phyloP scores from a whole-genome alignment of 495 filamentous ascomycete species.

The Parathielavia hyrcaniae region DNA sequence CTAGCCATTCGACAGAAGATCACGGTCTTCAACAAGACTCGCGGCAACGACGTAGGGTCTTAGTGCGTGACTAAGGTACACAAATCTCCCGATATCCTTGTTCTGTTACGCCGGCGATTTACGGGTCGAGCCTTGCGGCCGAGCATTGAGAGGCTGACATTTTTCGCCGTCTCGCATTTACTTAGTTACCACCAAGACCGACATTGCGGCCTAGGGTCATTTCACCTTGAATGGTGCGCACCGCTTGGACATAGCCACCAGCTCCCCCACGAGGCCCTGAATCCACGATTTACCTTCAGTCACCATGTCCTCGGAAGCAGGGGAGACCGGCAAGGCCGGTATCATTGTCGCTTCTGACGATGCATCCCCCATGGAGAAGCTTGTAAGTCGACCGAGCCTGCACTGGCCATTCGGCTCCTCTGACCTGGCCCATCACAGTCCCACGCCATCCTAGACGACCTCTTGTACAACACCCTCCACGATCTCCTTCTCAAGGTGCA shows the following conservation, averaged over 20 bases:
- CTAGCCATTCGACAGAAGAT: not conserved
- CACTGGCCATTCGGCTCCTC: not conserved
- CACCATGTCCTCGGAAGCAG: slow-evolving; percentile 34
- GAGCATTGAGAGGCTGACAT: slow-evolving; percentile 11
- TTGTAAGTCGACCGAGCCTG: slow-evolving; percentile 35
- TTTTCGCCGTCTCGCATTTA: slow-evolving; percentile 2
- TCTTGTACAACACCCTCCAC: slow-evolving; percentile 67
- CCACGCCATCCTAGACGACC: slow-evolving; percentile 56
- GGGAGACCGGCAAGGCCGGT: slow-evolving; percentile 44
- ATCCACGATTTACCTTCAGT: not conserved
- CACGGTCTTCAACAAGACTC: not conserved
- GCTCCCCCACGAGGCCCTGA: not conserved
- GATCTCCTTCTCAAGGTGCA: slow-evolving; percentile 65
- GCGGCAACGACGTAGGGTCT: not conserved
- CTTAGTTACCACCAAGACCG: slow-evolving; percentile 1
- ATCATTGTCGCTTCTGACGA: slow-evolving; percentile 42
- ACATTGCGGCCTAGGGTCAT: slow-evolving; percentile 12
- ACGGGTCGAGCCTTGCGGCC: slow-evolving; percentile 7
- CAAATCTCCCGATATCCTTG: not conserved
- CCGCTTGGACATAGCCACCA: slow-evolving; percentile 8
- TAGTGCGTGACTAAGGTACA: not conserved
- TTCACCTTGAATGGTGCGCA: slow-evolving; percentile 6
- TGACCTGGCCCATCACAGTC: slow-evolving; percentile 31
- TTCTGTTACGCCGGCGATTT: not conserved
- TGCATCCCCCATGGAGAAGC: slow-evolving; percentile 37